Percentiles rank a stretch among this genome's conserved stretches.
phyloP scores from a whole-genome alignment of 73 alveolate species.

The Symbiodinium pilosum region DNA sequence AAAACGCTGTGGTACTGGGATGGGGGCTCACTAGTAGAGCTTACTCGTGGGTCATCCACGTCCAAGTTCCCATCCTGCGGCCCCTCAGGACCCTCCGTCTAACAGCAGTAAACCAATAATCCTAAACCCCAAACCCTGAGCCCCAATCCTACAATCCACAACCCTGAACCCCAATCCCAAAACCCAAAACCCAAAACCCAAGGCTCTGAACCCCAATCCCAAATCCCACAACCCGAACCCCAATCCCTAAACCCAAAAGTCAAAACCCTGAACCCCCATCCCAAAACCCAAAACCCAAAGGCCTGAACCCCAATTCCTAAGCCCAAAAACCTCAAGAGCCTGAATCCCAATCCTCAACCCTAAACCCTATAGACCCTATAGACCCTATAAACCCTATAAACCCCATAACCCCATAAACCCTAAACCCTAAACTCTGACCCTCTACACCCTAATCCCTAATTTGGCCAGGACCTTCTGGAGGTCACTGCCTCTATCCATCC shows the following conservation, averaged over 20 bases:
- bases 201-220: neutral
- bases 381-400: neutral
- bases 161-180: neutral
- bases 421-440: neutral
- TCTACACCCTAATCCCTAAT: no score
- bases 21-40: no score
- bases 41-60: no score
- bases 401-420: neutral
- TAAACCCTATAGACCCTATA: no score
- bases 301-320: neutral
- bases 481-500: constrained; percentile 87
- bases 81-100: no score
- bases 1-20: no score
- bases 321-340: neutral
- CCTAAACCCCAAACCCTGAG: no score
- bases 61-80: no score
- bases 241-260: neutral
- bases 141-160: no score
- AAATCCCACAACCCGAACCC: neutral
- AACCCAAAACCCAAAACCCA: neutral
- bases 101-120: no score
- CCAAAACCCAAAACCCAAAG: neutral
- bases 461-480: constrained; percentile 73
- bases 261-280: neutral
- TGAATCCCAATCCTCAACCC: neutral